Evolutionary conservation across 2,329 filamentous ascomycete genomes (phyloP).

Genomic region (Aspergillus tamarii): DNA sequence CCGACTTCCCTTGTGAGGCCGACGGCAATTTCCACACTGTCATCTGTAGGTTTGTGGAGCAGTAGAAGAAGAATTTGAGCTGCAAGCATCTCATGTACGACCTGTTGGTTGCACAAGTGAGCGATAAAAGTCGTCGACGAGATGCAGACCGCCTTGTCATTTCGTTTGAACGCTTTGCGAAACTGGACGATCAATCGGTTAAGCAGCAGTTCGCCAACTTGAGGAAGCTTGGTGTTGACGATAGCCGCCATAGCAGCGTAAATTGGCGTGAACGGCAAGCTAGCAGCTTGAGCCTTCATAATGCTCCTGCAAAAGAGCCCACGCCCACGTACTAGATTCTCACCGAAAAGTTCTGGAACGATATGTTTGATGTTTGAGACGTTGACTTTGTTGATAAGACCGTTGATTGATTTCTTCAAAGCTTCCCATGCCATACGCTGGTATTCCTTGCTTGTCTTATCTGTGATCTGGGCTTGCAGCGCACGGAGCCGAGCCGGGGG

Average conservation of each 20-base stretch:
- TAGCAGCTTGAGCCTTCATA: conserved; percentile 97
- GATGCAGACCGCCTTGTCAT: conserved; percentile 94
- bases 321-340: conserved; percentile 89
- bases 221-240: conserved; percentile 94
- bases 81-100: conserved; percentile 89
- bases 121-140: conserved; percentile 93
- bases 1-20: conserved; percentile 91
- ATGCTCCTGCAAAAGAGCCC: conserved; percentile 94
- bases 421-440: conserved; percentile 99
- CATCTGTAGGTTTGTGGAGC: conserved; percentile 92
- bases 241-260: conserved; percentile 95
- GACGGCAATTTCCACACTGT: conserved; percentile 96
- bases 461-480: conserved; percentile 93
- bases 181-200: conserved; percentile 88
- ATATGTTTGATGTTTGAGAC: conserved; percentile 97
- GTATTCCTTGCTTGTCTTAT: conserved; percentile 94
- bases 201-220: conserved; percentile 88
- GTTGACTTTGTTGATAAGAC: conserved; percentile 98
- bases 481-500: conserved; percentile 88
- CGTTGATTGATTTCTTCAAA: conserved; percentile 97
- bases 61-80: conserved; percentile 92
- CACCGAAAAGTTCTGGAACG: conserved; percentile 90
- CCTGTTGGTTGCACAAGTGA: conserved; percentile 94
- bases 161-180: conserved; percentile 90
- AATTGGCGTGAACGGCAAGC: conserved; percentile 93